phyloP scores from a whole-genome alignment of 306 rosid genomes.

The Aeschynomene evenia region DNA sequence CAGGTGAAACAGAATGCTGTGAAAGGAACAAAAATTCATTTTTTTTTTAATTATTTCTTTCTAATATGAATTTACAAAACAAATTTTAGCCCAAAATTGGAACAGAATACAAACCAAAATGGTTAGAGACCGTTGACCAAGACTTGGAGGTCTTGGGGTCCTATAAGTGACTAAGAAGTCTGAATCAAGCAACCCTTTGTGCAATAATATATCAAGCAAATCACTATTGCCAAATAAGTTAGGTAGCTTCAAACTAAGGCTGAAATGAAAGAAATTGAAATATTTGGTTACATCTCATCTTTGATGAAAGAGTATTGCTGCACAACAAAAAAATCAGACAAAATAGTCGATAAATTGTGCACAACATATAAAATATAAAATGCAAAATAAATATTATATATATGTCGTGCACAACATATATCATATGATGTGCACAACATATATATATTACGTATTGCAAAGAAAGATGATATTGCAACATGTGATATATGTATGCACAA shows the following conservation, averaged over 20 bases:
- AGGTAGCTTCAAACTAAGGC: slow-evolving; percentile 64
- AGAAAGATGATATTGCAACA: too few relatives aligned
- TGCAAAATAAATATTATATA: too few relatives aligned
- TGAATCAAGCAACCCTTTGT: slow-evolving; percentile 65
- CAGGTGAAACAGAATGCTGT: slow-evolving; percentile 66
- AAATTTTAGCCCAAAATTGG: background rate
- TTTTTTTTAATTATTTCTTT: too few relatives aligned
- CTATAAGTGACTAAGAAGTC: slow-evolving; percentile 55
- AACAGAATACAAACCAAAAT: slow-evolving; percentile 41
- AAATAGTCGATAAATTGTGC: too few relatives aligned
- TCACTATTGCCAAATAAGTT: slow-evolving; percentile 56
- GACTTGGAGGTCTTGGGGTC: slow-evolving; percentile 45
- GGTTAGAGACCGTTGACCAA: slow-evolving; percentile 51
- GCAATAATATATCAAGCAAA: slow-evolving; percentile 61
- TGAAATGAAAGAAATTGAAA: slow-evolving; percentile 30
- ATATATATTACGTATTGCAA: too few relatives aligned
- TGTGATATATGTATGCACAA: too few relatives aligned
- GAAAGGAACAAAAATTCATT: slow-evolving; percentile 12
- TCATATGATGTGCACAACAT: too few relatives aligned
- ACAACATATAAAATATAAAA: too few relatives aligned
- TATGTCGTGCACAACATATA: too few relatives aligned
- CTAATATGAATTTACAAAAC: background rate
- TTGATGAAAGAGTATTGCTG: too few relatives aligned
- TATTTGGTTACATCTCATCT: background rate
- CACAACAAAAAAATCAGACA: too few relatives aligned